Base-by-base conservation (phyloP, 768 basidiomycete species). In the Mycena pura region DNA sequence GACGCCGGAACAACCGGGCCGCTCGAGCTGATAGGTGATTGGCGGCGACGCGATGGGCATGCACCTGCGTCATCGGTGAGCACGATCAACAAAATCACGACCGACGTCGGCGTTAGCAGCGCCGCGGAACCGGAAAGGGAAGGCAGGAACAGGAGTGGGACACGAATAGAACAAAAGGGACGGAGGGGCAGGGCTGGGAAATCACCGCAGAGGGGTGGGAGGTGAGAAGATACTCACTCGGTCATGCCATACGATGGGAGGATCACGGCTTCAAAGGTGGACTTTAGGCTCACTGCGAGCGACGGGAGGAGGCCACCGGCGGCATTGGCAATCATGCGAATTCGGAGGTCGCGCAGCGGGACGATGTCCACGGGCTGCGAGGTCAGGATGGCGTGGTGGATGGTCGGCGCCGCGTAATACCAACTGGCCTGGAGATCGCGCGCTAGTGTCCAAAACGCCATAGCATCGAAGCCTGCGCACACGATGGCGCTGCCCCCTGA, bases 191-290 rank as follows among this genome's bases (percentile, higher is more conserved):
- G n/a, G n/a, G n/a, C n/a, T n/a, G n/a, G n/a, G n/a, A n/a, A n/a
- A n/a, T n/a, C n/a, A n/a, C n/a, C n/a, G n/a, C n/a, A n/a, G n/a
- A n/a, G n/a, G n/a, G n/a, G n/a, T n/a, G n/a, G n/a, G n/a, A n/a
- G n/a, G n/a, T n/a, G n/a, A n/a, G n/a, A n/a, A n/a, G n/a, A n/a
- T 3, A 52, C 75, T 41, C 53, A 78, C 77, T 84, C 82, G 19
- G 83, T 83, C 83, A 86, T 86, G 21, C 84, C 86, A 68, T 86
- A 86, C 2, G 85, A 85, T 22, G 85, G 85, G 9, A 86, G 73
- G n/a, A 87, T 77, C 9, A 79, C 78, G 3, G 84, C 84, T 27
- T 76, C 77, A 68, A 86, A 86, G 3, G 78, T 78, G 31, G 76
- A 66, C 69, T 80, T 80, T 36, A 86, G 71, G 52, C 78, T 73